Base-by-base conservation (phyloP, 495 filamentous ascomycete genomes). In the Aspergillus biplanus region DNA sequence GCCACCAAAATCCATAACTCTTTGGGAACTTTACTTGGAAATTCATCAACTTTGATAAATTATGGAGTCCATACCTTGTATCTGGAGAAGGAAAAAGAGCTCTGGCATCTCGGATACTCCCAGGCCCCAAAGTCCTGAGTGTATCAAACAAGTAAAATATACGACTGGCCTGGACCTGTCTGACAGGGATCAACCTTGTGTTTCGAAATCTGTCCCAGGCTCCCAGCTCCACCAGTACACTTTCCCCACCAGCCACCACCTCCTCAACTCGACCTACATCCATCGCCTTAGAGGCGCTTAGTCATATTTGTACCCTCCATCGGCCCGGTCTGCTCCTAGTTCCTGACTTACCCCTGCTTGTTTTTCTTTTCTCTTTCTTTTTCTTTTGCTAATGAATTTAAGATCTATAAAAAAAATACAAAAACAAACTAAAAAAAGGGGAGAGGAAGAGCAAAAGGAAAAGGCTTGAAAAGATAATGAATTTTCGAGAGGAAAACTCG, bases 111-210 rank as follows among this genome's bases (percentile, higher is more conserved):
- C 27, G 6, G 4, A 18, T 11, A 1, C n/a, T 18, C 6, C 21
- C 21, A 21, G 16, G 47, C 27, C 11, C 16, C 47, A 49, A 21
- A 11, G 12, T 44, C n/a, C 3, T 11, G n/a, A 44, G 39, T 44
- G 46, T 49, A n/a, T 49, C 46, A 50, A 50, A n/a, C 47, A 50
- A 31, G 47, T 50, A 50, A 50, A 18, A 50, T 27, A 50, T n/a
- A 50, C 16, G n/a, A 50, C 47, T 5, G 5, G 39, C 39, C 39
- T n/a, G 47, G 47, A 21, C n/a, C 21, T 50, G 11, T 50, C 47
- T 50, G 21, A 31, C 47, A 27, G n/a, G 16, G 16, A 50, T 50
- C 47, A 50, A 50, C n/a, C 47, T 18, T 50, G 47, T n/a, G 47
- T 50, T 50, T 50, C 47, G 27, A 50, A n/a, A 18, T 18, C 39